These are phyloP conservation scores for Magnusiomyces fungicola DNA, from an alignment of 1,139 yeast species.

Conservation along the genomic window DNA sequence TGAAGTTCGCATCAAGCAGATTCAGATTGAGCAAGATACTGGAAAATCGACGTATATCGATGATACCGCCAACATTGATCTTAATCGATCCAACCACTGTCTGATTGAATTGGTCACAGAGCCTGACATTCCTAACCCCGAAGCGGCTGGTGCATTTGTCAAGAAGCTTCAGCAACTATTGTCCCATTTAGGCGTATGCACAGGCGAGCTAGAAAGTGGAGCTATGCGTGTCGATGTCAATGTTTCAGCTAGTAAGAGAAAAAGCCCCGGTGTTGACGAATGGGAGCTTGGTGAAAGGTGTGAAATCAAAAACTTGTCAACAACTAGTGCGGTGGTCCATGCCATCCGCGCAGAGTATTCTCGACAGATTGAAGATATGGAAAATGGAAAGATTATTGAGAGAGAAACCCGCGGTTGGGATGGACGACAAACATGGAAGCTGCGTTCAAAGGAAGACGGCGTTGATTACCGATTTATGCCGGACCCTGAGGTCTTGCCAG, in stretches of 20 bases:
- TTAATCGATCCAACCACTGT: constrained; percentile 80
- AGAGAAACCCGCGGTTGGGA: constrained; percentile 93
- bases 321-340: constrained; percentile 68
- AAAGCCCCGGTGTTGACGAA: not conserved
- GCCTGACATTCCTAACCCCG: constrained; percentile 69
- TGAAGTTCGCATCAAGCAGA: constrained; percentile 47
- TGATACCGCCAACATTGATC: constrained; percentile 46
- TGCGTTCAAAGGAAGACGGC: constrained; percentile 72
- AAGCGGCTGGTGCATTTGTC: constrained; percentile 70
- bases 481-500: constrained; percentile 74
- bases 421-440: constrained; percentile 55
- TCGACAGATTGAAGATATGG: constrained; percentile 50
- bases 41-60: constrained; percentile 67
- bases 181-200: constrained; percentile 60
- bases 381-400: constrained; percentile 33
- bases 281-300: constrained; percentile 45
- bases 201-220: constrained; percentile 91
- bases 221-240: constrained; percentile 95
- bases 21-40: constrained; percentile 92
- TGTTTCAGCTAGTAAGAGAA: constrained; percentile 54
- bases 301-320: constrained; percentile 83
- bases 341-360: constrained; percentile 72
- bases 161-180: constrained; percentile 72
- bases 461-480: constrained; percentile 92
- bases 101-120: constrained; percentile 84